Base-by-base conservation (phyloP, 345 rosid genomes). In the Kandelia obovata region DNA sequence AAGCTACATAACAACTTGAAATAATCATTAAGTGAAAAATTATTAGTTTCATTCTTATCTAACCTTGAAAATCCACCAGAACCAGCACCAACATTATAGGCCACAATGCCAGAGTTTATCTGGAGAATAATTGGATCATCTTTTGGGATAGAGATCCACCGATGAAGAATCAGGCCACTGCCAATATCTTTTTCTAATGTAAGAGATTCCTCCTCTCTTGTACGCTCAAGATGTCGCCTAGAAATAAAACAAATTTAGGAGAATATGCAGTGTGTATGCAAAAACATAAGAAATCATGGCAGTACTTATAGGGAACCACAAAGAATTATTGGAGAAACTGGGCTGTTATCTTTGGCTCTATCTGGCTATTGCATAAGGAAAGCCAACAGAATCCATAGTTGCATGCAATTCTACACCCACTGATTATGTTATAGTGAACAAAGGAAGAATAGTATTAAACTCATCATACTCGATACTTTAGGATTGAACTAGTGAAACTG, bases 51-150 rank as follows among this genome's bases (percentile, higher is more conserved):
- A 25, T 4, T 25, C 28, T 28, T 28, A 28, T 23, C 53, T 75
- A 57, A 91, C 98, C 97, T 94, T 79, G 97, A 91, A 82, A 72
- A 91, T 78, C 94, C 98, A 46, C 97, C 92, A 57, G 96, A 93
- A 53, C 98, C 92, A 75, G 97, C 92, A 77, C 92, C 98, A 65
- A 94, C 89, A 7, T 79, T 88, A 53, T 72, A 85, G 58, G 91
- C 95, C 75, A 85, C 60, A 75, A 94, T 79, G 77, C 80, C 76
- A 71, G 96, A 94, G 49, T 84, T 80, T 65, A 91, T 84, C 15
- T 49, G 83, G 64, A 91, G 72, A 79, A 84, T 61, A 55, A 74
- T 83, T 0, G 88, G 79, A 65, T 81, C 67, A 64, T 81, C 87
- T 58, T 75, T 78, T 31, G 64, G 81, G 66, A 91, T 81, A 6